Conservation (phyloP, 2,329 filamentous ascomycete species). For the Nemania serpens region DNA sequence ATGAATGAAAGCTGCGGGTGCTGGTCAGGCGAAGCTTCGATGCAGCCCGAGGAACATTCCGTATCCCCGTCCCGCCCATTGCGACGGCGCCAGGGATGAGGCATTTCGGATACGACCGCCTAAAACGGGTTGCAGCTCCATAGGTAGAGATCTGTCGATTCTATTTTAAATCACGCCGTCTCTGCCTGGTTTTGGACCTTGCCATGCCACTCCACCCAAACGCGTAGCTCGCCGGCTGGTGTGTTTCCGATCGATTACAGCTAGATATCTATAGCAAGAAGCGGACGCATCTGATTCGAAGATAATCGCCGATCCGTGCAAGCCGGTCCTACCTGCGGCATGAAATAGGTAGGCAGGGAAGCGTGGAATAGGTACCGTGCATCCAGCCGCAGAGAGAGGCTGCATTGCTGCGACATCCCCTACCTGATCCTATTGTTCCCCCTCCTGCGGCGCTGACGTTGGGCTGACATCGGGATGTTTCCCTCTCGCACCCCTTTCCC, state of each 20-base stretch:
- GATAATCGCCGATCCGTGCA: background rate
- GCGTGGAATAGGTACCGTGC: constrained; percentile 11
- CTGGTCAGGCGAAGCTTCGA: background rate
- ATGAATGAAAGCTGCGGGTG: background rate
- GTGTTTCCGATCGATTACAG: background rate
- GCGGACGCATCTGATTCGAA: constrained; percentile 15
- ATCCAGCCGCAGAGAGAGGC: constrained; percentile 15
- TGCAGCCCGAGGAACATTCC: constrained; percentile 1
- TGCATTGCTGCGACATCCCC: background rate
- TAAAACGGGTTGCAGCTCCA: constrained; percentile 4
- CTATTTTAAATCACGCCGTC: constrained; percentile 8
- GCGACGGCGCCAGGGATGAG: background rate
- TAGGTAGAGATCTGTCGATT: background rate
- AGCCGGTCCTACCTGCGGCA: background rate
- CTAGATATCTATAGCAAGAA: background rate
- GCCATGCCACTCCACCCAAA: constrained; percentile 1
- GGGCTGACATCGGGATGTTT: constrained; percentile 21
- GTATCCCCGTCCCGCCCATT: background rate
- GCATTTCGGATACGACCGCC: constrained; percentile 5
- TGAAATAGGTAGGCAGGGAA: constrained; percentile 10
- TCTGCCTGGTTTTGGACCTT: background rate
- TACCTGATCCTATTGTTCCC: background rate
- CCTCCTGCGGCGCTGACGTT: constrained; percentile 18
- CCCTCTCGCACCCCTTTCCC: constrained; percentile 8
- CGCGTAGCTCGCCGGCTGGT: background rate